Percentiles rank a stretch among this genome's conserved stretches.
Evolutionary conservation across 108 stramenopile genomes (phyloP).

Genomic region (Stephanodiscus minutulus): DNA sequence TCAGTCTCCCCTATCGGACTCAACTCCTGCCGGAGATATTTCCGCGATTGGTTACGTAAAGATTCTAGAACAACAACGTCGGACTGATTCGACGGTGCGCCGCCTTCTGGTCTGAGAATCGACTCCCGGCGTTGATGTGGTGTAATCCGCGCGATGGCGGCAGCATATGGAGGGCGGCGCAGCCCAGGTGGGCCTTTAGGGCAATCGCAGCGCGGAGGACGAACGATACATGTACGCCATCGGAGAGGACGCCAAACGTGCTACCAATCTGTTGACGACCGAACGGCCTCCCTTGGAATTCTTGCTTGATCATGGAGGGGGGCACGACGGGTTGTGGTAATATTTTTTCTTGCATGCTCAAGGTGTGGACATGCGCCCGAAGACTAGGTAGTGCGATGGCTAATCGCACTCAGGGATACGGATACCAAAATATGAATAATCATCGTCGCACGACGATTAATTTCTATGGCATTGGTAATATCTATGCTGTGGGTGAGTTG

Average conservation of each 20-base stretch:
- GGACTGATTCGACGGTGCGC: slow-evolving; percentile 72
- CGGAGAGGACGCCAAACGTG: slow-evolving; percentile 68
- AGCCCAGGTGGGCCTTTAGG: slow-evolving; percentile 95
- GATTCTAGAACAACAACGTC: too few relatives aligned
- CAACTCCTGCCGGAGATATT: too few relatives aligned
- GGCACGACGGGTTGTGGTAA: neutral
- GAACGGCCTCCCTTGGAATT: slow-evolving; percentile 36
- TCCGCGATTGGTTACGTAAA: too few relatives aligned
- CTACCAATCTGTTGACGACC: slow-evolving; percentile 35
- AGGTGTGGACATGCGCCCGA: slow-evolving; percentile 91
- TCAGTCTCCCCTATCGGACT: too few relatives aligned
- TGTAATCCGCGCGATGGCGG: slow-evolving; percentile 67
- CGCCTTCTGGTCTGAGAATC: slow-evolving; percentile 85
- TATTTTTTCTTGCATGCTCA: slow-evolving; percentile 57
- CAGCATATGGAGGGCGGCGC: slow-evolving; percentile 92
- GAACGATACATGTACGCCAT: slow-evolving; percentile 79
- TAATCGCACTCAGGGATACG: slow-evolving; percentile 88
- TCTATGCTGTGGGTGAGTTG: slow-evolving; percentile 72
- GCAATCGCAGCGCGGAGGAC: slow-evolving; percentile 87
- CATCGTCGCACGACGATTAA: slow-evolving; percentile 77
- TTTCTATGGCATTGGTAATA: slow-evolving; percentile 88
- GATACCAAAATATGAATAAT: slow-evolving; percentile 88
- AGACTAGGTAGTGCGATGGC: slow-evolving; percentile 85
- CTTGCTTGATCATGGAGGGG: slow-evolving; percentile 53
- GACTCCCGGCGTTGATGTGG: slow-evolving; percentile 92